Conservation (phyloP, 805 yeast species). For the Metschnikowia picachoensis region DNA sequence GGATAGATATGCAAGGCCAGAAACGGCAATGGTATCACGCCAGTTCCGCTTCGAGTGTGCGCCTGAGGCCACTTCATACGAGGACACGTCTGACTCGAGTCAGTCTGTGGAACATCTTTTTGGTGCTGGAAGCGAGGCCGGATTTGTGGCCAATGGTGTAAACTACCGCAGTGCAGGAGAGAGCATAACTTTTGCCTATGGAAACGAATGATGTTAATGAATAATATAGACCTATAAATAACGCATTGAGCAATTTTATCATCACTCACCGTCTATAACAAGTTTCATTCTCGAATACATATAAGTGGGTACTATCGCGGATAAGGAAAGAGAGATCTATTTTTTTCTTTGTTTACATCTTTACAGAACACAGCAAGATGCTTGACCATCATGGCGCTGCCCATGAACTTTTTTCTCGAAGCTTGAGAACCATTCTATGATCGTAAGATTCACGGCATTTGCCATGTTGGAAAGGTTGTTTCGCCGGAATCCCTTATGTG, state of each 20-base stretch:
- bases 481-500: too few species aligned
- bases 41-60: constrained; percentile 29
- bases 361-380: too few species aligned
- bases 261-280: background rate
- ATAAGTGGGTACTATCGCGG: too few species aligned
- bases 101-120: constrained; percentile 14
- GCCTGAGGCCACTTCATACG: constrained; percentile 27
- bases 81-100: background rate
- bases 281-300: background rate
- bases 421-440: too few species aligned
- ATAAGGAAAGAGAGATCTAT: too few species aligned
- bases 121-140: constrained; percentile 19
- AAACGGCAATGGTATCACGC: constrained; percentile 8
- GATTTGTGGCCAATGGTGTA: constrained; percentile 13
- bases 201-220: background rate
- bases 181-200: constrained; percentile 9
- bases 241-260: background rate
- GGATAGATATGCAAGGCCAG: constrained; percentile 18
- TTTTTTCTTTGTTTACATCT: too few species aligned
- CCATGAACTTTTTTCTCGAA: too few species aligned
- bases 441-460: too few species aligned
- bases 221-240: too few species aligned
- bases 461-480: too few species aligned
- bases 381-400: too few species aligned
- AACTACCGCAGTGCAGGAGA: constrained; percentile 18